phyloP scores from a whole-genome alignment of 2,329 filamentous ascomycete species.

The Diaporthe capsici region DNA sequence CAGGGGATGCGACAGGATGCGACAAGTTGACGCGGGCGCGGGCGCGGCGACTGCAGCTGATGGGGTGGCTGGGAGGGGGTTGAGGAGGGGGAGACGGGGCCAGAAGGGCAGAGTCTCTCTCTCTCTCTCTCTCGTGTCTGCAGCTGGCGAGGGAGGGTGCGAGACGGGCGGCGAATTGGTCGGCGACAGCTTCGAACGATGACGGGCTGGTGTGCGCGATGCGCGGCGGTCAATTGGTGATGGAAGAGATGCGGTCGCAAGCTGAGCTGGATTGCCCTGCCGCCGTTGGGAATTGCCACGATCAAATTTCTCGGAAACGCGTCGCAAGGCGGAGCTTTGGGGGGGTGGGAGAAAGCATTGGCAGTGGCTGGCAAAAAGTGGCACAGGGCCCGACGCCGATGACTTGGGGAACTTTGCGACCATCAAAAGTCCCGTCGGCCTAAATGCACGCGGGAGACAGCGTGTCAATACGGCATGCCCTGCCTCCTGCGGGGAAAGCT shows the following conservation, averaged over 20 bases:
- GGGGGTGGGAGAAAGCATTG: conserved; percentile 33
- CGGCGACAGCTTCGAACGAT: conserved; percentile 32
- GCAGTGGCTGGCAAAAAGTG: conserved; percentile 37
- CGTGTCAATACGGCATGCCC: conserved; percentile 6
- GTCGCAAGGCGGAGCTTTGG: conserved; percentile 37
- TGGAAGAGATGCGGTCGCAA: conserved; percentile 34
- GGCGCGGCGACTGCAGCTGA: conserved; percentile 22
- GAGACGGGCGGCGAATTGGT: conserved; percentile 29
- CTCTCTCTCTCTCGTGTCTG: neutral
- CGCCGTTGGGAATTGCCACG: conserved; percentile 36
- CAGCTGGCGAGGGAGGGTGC: conserved; percentile 14
- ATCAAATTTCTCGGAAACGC: conserved; percentile 37
- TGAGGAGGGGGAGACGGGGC: conserved; percentile 9
- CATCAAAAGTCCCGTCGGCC: conserved; percentile 29
- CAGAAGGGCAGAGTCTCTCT: neutral
- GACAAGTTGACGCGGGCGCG: neutral
- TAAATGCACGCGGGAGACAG: conserved; percentile 22
- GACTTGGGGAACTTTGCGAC: conserved; percentile 33
- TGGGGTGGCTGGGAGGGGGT: conserved; percentile 32
- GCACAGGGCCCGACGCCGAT: conserved; percentile 29
- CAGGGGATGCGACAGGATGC: neutral
- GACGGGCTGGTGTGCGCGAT: conserved; percentile 20
- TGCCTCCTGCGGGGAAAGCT: conserved; percentile 27
- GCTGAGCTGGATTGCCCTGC: conserved; percentile 31
- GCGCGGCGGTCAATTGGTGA: conserved; percentile 39